Percentiles rank a stretch among this genome's conserved stretches.
These are phyloP conservation scores for Zygnema circumcarinatum DNA, from an alignment of 139 green algal species.

Conservation along the genomic window DNA sequence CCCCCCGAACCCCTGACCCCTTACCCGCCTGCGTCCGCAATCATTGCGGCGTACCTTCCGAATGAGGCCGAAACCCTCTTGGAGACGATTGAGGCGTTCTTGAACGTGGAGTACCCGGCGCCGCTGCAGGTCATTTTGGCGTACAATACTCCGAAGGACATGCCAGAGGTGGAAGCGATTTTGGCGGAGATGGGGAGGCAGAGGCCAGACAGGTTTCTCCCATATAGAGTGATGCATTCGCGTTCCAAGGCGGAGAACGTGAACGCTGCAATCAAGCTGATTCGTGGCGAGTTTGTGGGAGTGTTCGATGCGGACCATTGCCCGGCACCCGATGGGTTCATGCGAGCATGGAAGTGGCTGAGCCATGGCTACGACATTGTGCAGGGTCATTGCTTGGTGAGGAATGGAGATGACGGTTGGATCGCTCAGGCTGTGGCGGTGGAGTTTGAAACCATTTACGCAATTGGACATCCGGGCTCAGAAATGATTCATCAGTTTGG, in stretches of 20 bases:
- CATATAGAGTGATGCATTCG: constrained; percentile 37
- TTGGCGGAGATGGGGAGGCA: constrained; percentile 43
- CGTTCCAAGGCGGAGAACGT: constrained; percentile 57
- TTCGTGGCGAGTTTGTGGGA: constrained; percentile 43
- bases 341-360: constrained; percentile 51
- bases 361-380: constrained; percentile 56
- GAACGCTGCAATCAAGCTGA: constrained; percentile 48
- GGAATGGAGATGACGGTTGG: constrained; percentile 41
- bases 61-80: constrained; percentile 59
- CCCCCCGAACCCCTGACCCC: constrained; percentile 5
- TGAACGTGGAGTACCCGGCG: constrained; percentile 50
- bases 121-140: constrained; percentile 55
- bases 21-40: constrained; percentile 48
- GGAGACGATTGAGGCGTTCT: constrained; percentile 52
- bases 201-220: constrained; percentile 45
- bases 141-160: constrained; percentile 60
- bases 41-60: constrained; percentile 58
- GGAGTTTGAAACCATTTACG: constrained; percentile 51
- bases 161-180: constrained; percentile 50
- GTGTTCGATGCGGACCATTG: constrained; percentile 56
- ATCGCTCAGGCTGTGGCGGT: constrained; percentile 35
- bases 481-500: constrained; percentile 49
- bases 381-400: constrained; percentile 49
- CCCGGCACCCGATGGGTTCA: constrained; percentile 46
- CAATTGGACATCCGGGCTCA: constrained; percentile 47